A percentile compares a stretch with the other conserved stretches of the same genome.
These are phyloP conservation scores for Pulveroboletus sp. DNA, from an alignment of 768 basidiomycete genomes.

Conservation along the genomic window DNA sequence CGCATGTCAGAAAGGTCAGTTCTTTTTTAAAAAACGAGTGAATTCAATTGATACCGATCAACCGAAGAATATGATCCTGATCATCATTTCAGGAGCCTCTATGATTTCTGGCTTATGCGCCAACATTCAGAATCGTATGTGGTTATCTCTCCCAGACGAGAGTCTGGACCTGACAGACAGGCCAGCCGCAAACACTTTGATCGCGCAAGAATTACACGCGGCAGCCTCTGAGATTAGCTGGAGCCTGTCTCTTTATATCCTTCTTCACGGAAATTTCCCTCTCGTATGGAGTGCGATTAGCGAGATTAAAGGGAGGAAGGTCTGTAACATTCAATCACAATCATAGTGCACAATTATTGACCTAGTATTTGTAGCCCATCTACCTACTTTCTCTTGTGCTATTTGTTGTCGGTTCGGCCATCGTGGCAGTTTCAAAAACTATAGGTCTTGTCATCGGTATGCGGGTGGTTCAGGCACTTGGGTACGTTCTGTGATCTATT, in stretches of 20 bases:
- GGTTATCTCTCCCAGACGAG: not conserved
- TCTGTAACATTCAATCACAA: slow-evolving; percentile 21
- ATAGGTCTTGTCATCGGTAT: slow-evolving; percentile 65
- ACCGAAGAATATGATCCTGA: slow-evolving; percentile 18
- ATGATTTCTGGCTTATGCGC: slow-evolving; percentile 27
- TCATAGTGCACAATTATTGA: not conserved
- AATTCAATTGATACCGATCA: not conserved
- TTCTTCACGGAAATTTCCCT: slow-evolving; percentile 58
- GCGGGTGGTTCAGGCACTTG: slow-evolving; percentile 62
- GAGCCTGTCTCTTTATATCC: slow-evolving; percentile 68
- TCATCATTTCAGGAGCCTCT: slow-evolving; percentile 27
- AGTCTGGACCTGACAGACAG: not conserved
- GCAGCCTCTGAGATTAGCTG: slow-evolving; percentile 61
- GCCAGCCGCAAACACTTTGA: slow-evolving; percentile 64
- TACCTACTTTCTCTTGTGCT: slow-evolving; percentile 53
- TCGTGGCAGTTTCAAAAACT: slow-evolving; percentile 54
- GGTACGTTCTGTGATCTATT: slow-evolving; percentile 36
- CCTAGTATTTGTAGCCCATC: slow-evolving; percentile 38
- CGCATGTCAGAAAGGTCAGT: slow-evolving; percentile 51
- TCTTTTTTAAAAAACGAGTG: not conserved
- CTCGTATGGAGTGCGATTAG: slow-evolving; percentile 32
- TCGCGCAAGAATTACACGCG: slow-evolving; percentile 61
- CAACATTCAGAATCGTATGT: slow-evolving; percentile 32
- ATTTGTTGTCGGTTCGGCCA: slow-evolving; percentile 54
- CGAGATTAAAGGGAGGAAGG: slow-evolving; percentile 73